phyloP scores from a whole-genome alignment of 139 green algal genomes.

The Zygnema circumcarinatum region DNA sequence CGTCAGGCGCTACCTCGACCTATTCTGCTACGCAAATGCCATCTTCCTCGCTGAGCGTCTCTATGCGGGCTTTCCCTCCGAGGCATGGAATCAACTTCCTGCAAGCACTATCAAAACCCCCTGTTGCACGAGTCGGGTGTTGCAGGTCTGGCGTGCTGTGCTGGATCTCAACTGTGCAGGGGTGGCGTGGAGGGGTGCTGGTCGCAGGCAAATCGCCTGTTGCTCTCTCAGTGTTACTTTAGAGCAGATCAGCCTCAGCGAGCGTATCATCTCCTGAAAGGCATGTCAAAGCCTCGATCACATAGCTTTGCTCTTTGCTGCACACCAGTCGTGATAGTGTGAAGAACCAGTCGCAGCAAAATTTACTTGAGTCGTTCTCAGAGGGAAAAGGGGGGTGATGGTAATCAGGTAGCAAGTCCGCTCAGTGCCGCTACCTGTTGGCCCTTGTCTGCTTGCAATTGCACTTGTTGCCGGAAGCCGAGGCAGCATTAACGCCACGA shows the following conservation, averaged over 20 bases:
- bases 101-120: conserved; percentile 5
- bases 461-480: conserved; percentile 81
- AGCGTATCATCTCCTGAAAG: conserved; percentile 79
- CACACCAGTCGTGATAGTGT: background rate
- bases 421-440: conserved; percentile 80
- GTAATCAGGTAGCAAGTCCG: conserved; percentile 29
- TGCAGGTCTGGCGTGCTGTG: background rate
- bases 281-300: conserved; percentile 37
- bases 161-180: background rate
- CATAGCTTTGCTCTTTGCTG: background rate
- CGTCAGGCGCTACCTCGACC: conserved; percentile 29
- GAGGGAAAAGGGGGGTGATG: too few relatives aligned
- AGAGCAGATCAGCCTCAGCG: conserved; percentile 77
- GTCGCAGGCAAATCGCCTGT: conserved; percentile 78
- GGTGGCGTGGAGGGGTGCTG: background rate
- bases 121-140: background rate
- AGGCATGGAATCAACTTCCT: conserved; percentile 64
- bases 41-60: conserved; percentile 85
- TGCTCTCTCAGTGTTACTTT: conserved; percentile 86
- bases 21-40: conserved; percentile 73
- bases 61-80: conserved; percentile 70
- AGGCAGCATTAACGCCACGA: conserved; percentile 66
- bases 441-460: conserved; percentile 82
- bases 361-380: background rate
- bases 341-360: background rate